Base-by-base conservation (phyloP, 164 flowering plant species). In the Chloranthus sessilifolius region DNA sequence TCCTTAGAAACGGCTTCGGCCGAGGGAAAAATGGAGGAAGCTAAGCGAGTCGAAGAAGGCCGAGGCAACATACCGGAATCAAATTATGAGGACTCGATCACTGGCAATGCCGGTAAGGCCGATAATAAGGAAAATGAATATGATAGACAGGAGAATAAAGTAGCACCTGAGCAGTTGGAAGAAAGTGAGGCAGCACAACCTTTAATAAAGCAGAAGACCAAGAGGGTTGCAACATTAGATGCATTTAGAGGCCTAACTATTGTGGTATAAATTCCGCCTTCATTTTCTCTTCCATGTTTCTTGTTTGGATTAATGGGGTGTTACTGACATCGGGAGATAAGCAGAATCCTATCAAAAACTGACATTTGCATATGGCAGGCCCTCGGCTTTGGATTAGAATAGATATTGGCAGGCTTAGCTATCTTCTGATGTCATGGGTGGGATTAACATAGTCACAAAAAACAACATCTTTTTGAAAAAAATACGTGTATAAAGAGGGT, bases 201-300 rank as follows among this genome's bases (percentile, higher is more conserved):
- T 1, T 6, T 58, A 43, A 38, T 56, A n/a, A 68, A 63, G 74
- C 66, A 30, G 22, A 79, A 64, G 64, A 69, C 54, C 59, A 81
- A 73, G 66, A 77, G 88, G 61, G 56, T 85, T 61, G 86, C 86
- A 5, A 73, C 88, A 2, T 66, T 85, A 31, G 88, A 85, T 73
- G 94, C 83, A 23, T 85, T 85, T 41, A 76, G 88, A 71, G 94
- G 94, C 25, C 82, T 85, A 17, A 85, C 88, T 23, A 72, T 81
- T 19, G 94, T 80, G 63, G 86, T 81, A 57, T 43, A n/a, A n/a
- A n/a, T 1, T 35, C 12, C 25, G 15, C 3, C 31, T 30, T 22
- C 27, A 15, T 1, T 16, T 5, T 25, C 30, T 12, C 34, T 38
- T 35, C n/a, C n/a, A n/a, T n/a, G n/a, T n/a, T n/a, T n/a, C n/a